Conservation (phyloP, 495 filamentous ascomycete genomes). For the Lasiosphaeria hispida region DNA sequence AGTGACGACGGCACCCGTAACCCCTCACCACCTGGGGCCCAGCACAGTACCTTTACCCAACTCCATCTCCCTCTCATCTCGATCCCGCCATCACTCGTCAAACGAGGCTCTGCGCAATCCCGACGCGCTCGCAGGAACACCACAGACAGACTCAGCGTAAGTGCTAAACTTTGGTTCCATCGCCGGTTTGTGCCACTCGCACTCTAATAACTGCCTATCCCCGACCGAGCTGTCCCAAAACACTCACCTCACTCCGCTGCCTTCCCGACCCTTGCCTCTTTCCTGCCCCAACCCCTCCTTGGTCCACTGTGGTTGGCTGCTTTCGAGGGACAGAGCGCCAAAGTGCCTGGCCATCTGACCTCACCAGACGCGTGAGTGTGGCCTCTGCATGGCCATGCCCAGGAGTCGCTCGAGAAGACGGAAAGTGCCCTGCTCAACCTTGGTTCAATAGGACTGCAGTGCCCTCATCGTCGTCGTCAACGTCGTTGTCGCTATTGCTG, state of each 20-base stretch:
- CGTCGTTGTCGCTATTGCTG: not conserved
- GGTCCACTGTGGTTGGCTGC: constrained; percentile 32
- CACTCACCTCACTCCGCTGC: constrained; percentile 25
- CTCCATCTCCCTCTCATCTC: not conserved
- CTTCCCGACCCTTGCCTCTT: constrained; percentile 26
- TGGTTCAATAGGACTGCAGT: constrained; percentile 5
- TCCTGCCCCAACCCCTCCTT: constrained; percentile 29
- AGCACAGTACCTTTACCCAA: constrained; percentile 5
- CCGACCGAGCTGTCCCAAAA: constrained; percentile 29
- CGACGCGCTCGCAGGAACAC: not conserved
- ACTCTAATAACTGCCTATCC: not conserved
- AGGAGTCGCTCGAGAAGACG: not conserved
- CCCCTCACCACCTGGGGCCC: constrained; percentile 17
- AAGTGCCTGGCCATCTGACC: constrained; percentile 36
- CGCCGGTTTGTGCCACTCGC: not conserved
- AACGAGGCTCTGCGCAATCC: constrained; percentile 9
- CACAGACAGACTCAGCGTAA: too few relatives aligned
- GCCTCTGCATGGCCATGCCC: constrained; percentile 21
- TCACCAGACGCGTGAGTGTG: constrained; percentile 32
- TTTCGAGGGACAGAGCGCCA: constrained; percentile 29
- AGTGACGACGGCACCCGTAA: constrained; percentile 23
- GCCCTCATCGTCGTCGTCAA: not conserved
- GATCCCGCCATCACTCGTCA: constrained; percentile 6
- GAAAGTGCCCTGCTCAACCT: not conserved
- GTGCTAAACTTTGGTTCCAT: too few relatives aligned